Evolutionary conservation across 129 eudicot species (phyloP).

Genomic region (Tagetes patula): DNA sequence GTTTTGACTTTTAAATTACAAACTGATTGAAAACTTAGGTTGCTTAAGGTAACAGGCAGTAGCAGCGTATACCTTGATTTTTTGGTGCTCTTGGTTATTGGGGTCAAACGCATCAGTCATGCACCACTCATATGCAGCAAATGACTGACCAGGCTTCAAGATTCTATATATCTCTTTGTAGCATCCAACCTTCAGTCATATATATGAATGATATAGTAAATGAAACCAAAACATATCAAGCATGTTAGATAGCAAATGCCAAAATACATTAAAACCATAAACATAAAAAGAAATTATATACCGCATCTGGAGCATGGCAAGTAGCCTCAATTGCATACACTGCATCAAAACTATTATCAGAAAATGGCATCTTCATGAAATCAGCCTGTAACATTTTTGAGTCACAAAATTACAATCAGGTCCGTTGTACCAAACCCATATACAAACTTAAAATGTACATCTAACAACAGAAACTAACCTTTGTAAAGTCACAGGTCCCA

Average conservation of each 20-base stretch:
- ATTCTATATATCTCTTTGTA: constrained; percentile 86
- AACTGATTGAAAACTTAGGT: neutral
- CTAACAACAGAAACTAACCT: constrained; percentile 43
- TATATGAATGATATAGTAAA: neutral
- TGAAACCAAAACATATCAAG: no score
- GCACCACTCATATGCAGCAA: constrained; percentile 99
- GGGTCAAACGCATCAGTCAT: constrained; percentile 94
- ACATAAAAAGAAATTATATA: constrained; percentile 23
- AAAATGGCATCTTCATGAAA: constrained; percentile 95
- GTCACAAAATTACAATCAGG: constrained; percentile 15
- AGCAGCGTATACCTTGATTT: constrained; percentile 63
- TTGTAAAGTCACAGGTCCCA: constrained; percentile 76
- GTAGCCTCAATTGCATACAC: constrained; percentile 95
- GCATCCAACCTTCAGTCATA: constrained; percentile 68
- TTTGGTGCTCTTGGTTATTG: constrained; percentile 72
- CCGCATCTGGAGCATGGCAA: constrained; percentile 96
- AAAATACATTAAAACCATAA: constrained; percentile 3
- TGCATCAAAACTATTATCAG: constrained; percentile 80
- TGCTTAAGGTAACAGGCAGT: neutral
- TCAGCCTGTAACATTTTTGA: constrained; percentile 64
- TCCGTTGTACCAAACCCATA: neutral
- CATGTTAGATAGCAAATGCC: neutral
- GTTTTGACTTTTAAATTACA: neutral
- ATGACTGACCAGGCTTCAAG: constrained; percentile 91
- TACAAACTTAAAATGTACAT: neutral